These are phyloP conservation scores for Fusarium armeniacum DNA, from an alignment of 2,329 filamentous ascomycete species.

Conservation along the genomic window DNA sequence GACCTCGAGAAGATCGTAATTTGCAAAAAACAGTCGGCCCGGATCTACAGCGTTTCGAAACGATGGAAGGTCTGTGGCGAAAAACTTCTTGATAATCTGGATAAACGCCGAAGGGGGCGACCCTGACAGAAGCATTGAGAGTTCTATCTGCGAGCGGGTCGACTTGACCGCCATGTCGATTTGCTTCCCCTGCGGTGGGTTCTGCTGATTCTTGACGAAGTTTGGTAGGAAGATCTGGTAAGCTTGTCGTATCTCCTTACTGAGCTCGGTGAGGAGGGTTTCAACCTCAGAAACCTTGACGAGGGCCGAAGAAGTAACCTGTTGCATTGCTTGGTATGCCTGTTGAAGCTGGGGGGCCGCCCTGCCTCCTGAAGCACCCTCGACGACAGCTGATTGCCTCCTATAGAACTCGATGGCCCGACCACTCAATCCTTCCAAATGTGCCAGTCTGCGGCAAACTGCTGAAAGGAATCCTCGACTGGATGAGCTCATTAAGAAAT, in stretches of 20 bases:
- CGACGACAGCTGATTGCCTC: conserved; percentile 58
- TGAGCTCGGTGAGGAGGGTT: conserved; percentile 67
- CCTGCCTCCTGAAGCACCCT: conserved; percentile 56
- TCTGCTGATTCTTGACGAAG: conserved; percentile 62
- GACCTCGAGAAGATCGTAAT: conserved; percentile 78
- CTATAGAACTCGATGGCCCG: conserved; percentile 67
- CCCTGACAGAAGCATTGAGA: conserved; percentile 65
- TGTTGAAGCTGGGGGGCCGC: conserved; percentile 67
- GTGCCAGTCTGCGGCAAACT: conserved; percentile 73
- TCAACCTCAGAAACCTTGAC: conserved; percentile 74
- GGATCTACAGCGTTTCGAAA: conserved; percentile 74
- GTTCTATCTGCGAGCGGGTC: conserved; percentile 64
- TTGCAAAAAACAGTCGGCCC: conserved; percentile 78
- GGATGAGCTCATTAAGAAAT: conserved; percentile 79
- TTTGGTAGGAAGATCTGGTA: conserved; percentile 64
- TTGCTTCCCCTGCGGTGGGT: conserved; percentile 60
- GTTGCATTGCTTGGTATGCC: conserved; percentile 68
- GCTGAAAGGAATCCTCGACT: conserved; percentile 80
- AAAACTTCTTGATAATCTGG: conserved; percentile 74
- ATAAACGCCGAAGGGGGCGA: conserved; percentile 64
- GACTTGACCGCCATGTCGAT: conserved; percentile 62
- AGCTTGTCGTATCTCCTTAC: conserved; percentile 63
- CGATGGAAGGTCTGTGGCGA: conserved; percentile 69
- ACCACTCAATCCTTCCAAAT: conserved; percentile 66
- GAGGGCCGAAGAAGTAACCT: conserved; percentile 64